A percentile compares a stretch with the other conserved stretches of the same genome.
Evolutionary conservation across 352 stramenopile species (phyloP).

Genomic region (Pythium volutum): DNA sequence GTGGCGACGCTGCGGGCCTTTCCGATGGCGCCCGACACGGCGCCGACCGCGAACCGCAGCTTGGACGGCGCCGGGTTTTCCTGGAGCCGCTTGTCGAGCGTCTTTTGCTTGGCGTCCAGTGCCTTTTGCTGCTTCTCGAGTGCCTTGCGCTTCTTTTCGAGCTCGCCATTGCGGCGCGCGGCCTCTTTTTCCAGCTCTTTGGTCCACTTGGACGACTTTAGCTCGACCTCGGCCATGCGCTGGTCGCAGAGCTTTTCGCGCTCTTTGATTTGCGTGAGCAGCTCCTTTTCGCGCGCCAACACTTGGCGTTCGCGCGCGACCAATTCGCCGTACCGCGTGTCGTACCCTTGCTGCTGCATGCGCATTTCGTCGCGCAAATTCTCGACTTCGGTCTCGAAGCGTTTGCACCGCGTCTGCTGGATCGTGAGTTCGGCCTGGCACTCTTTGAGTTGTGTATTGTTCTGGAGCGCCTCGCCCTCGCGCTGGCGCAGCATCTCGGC

Average conservation of each 20-base stretch:
- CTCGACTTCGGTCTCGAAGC: conserved; percentile 4
- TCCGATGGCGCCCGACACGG: conserved; percentile 15
- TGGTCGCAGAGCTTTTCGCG: conserved; percentile 16
- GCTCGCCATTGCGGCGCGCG: conserved; percentile 5
- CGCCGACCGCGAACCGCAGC: conserved; percentile 9
- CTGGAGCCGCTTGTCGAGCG: conserved; percentile 22
- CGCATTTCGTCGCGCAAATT: neutral
- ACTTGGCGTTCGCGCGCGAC: conserved; percentile 16
- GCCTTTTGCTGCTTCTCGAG: conserved; percentile 19
- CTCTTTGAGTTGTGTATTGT: conserved; percentile 9
- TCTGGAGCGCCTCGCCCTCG: conserved; percentile 21
- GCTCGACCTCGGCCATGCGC: conserved; percentile 11
- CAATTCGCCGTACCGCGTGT: conserved; percentile 9
- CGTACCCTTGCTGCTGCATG: conserved; percentile 2
- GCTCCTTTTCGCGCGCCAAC: conserved; percentile 7
- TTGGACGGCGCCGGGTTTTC: conserved; percentile 10
- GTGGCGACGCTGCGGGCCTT: conserved; percentile 6
- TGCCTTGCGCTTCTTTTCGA: conserved; percentile 17
- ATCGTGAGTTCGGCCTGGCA: conserved; percentile 11
- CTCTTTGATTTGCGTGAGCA: conserved; percentile 7
- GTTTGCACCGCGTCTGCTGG: conserved; percentile 8
- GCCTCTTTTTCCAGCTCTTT: conserved; percentile 25
- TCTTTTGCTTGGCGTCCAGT: conserved; percentile 18
- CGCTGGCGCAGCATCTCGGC: conserved; percentile 34
- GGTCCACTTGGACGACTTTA: conserved; percentile 10